Evolutionary conservation across 495 filamentous ascomycete genomes (phyloP).

Genomic region (Jackrogersella multiformis): DNA sequence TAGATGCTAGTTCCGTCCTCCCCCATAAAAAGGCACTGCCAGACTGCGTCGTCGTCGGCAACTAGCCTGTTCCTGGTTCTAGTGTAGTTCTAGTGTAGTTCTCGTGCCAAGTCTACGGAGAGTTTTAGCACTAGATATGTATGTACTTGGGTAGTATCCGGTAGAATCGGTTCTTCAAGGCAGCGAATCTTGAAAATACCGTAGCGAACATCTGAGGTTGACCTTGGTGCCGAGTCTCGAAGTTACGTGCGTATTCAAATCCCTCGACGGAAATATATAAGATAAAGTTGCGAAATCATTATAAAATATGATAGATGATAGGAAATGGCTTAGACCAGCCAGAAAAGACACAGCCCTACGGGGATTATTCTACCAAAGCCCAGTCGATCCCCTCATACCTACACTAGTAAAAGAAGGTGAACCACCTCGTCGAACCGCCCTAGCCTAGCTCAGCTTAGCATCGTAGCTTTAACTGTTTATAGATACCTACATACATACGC

Average conservation of each 20-base stretch:
- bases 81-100: no score
- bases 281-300: no score
- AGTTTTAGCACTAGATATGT: no score
- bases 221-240: background rate
- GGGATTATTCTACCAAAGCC: conserved; percentile 19
- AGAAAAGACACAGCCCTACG: conserved; percentile 28
- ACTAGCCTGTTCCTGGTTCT: conserved; percentile 12
- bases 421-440: conserved; percentile 26
- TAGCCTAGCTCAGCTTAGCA: conserved; percentile 35
- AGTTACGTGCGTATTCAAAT: no score
- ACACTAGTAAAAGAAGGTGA: conserved; percentile 2
- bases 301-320: conserved; percentile 12
- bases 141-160: no score
- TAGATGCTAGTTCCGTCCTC: conserved; percentile 21
- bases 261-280: no score
- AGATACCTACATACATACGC: conserved; percentile 25
- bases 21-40: conserved; percentile 14
- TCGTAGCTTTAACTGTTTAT: conserved; percentile 17
- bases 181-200: conserved; percentile 4
- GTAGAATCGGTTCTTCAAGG: background rate
- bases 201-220: conserved; percentile 7
- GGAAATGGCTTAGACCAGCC: conserved; percentile 1
- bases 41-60: background rate
- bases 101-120: conserved; percentile 5
- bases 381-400: conserved; percentile 11